Percentiles rank a stretch among this genome's conserved stretches.
Conservation (phyloP, 371 early-diverging fungal genomes). For the Apophysomyces variabilis region DNA sequence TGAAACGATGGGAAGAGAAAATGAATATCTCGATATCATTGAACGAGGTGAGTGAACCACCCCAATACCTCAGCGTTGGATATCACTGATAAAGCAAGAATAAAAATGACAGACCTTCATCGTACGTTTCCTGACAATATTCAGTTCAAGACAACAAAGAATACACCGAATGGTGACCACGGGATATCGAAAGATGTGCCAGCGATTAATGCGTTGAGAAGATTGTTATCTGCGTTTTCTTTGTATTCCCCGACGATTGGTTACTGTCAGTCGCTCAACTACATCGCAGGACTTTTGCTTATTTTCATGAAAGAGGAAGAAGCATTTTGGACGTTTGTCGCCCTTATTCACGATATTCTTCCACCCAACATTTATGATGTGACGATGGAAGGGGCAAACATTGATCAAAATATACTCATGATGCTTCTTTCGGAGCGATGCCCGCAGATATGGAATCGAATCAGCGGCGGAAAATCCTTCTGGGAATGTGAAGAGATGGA, state of each 20-base stretch:
- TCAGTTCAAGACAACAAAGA: constrained; percentile 56
- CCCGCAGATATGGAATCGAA: constrained; percentile 58
- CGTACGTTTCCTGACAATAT: constrained; percentile 83
- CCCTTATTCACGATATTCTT: constrained; percentile 71
- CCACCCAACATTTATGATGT: constrained; percentile 81
- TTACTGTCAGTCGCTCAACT: constrained; percentile 89
- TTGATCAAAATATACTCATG: constrained; percentile 82
- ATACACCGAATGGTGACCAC: constrained; percentile 29
- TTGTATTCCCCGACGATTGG: constrained; percentile 74
- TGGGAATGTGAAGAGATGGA: constrained; percentile 59
- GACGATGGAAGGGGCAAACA: constrained; percentile 80
- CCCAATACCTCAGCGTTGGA: no score
- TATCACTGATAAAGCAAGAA: background rate
- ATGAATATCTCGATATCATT: constrained; percentile 77
- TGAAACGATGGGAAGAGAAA: constrained; percentile 49
- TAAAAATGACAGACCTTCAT: constrained; percentile 63
- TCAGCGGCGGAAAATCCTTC: constrained; percentile 54
- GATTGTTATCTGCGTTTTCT: constrained; percentile 75
- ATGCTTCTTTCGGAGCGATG: constrained; percentile 59
- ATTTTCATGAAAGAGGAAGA: constrained; percentile 79
- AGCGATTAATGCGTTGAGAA: constrained; percentile 67
- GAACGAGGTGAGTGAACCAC: constrained; percentile 53
- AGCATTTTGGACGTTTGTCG: constrained; percentile 84
- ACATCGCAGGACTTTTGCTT: constrained; percentile 80
- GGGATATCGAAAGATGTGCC: constrained; percentile 46